Evolutionary conservation across 371 early-diverging fungal species (phyloP), one percentile per base, ranked within the genome.

Genomic region (Caulochytrium protostelioides): DNA sequence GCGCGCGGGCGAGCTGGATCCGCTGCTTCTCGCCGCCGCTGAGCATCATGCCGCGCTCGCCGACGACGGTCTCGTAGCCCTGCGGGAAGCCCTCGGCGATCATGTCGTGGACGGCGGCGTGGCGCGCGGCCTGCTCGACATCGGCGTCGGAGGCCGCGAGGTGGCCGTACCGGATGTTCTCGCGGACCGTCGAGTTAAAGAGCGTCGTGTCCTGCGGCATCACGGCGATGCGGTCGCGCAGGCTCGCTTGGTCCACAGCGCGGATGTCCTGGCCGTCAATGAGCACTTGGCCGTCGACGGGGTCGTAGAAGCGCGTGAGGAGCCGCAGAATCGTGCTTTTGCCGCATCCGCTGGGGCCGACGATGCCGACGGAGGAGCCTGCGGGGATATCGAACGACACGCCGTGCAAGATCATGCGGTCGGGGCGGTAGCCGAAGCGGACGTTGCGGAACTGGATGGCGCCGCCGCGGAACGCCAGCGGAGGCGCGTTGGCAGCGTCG

Each of bases 321-420:
- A 80, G 72, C n/a, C 81, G 72, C 20, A 89, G 50, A 19, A 87
- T 74, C 1, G 90, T 86, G 19, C 78, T 77, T 56, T 91, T 87
- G 13, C 61, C 94, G 44, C 87, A 84, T 13, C 97, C 97, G 55
- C 77, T 78, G 6, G 87, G 84, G 0, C 97, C 97, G 1, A 94
- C 91, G 54, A 97, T 70, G 0, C 92, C 97, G 8, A 85, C 76
- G 32, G 76, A 80, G 15, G 68, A 60, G 12, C 95, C 92, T 0
- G 74, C 64, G n/a, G 79, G 76, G 8, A 98, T 72, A 17, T 61
- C 66, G 44, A 95, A 79, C 43, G 61, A 70, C 24, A 92, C 58
- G 34, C 65, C 64, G 33, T 72, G 57, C 34, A 91, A 44, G 38
- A 83, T 83, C 3, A 70, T 66, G 15, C 83, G 64, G 10, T 72